Conservation (phyloP, 805 yeast genomes). For the Candida verbasci region DNA sequence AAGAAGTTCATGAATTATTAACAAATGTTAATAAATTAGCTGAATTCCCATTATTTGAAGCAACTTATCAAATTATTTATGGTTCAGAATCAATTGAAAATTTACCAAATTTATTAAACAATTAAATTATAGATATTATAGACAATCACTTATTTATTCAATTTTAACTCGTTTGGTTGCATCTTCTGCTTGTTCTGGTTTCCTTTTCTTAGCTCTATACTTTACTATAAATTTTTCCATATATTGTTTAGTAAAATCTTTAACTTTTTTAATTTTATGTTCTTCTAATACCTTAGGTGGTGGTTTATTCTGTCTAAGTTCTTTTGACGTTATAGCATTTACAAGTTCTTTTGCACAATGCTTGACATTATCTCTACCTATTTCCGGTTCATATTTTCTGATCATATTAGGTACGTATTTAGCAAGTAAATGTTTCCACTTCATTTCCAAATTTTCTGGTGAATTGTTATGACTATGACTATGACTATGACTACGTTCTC, state of each 20-base stretch:
- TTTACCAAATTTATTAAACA: conserved; percentile 37
- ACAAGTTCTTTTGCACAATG: conserved; percentile 78
- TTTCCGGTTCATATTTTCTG: conserved; percentile 56
- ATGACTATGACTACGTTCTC: conserved; percentile 7
- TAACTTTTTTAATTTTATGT: conserved; percentile 68
- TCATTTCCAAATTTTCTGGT: conserved; percentile 15
- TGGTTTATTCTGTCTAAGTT: conserved; percentile 42
- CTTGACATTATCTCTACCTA: conserved; percentile 73
- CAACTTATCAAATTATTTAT: conserved; percentile 40
- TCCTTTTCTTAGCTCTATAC: conserved; percentile 35
- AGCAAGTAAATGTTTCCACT: conserved; percentile 58
- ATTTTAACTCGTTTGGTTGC: background rate
- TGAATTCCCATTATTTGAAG: conserved; percentile 44
- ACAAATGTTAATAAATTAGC: conserved; percentile 25
- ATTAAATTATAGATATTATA: conserved; percentile 2
- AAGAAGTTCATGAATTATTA: conserved; percentile 45
- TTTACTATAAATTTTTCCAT: conserved; percentile 63
- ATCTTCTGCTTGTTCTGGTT: conserved; percentile 7
- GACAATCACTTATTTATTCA: background rate
- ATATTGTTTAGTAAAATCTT: conserved; percentile 55
- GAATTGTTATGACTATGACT: background rate
- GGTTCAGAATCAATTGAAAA: conserved; percentile 37
- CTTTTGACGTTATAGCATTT: conserved; percentile 63
- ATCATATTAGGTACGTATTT: conserved; percentile 73
- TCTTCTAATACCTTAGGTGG: conserved; percentile 56